Percentiles rank a stretch among this genome's conserved stretches.
Conservation (phyloP, 2,329 filamentous ascomycete species). For the Neophaeococcomyces aloes region DNA sequence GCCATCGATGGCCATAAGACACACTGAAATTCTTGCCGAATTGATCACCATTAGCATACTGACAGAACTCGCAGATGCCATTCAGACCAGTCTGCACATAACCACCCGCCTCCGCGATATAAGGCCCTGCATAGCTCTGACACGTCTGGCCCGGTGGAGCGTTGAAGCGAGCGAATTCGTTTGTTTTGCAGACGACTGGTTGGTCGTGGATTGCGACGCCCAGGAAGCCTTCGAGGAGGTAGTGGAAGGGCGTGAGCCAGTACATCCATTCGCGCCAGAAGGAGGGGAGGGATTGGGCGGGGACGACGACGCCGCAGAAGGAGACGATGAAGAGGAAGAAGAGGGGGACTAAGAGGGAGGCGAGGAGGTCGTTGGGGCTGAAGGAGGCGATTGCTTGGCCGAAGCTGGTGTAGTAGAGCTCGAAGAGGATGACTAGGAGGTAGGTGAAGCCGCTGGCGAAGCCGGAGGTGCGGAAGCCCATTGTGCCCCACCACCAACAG, state of each 20-base stretch:
- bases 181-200: constrained; percentile 52
- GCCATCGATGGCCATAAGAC: constrained; percentile 57
- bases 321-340: constrained; percentile 60
- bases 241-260: constrained; percentile 68
- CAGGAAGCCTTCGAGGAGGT: constrained; percentile 63
- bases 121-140: constrained; percentile 46
- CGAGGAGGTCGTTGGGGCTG: constrained; percentile 55
- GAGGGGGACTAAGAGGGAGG: constrained; percentile 55
- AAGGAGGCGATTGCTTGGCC: constrained; percentile 59
- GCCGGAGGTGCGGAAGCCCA: constrained; percentile 44
- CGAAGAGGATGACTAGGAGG: constrained; percentile 54
- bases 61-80: constrained; percentile 41
- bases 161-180: constrained; percentile 47
- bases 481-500: constrained; percentile 53
- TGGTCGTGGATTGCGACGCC: constrained; percentile 59
- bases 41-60: constrained; percentile 30
- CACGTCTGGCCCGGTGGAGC: constrained; percentile 52
- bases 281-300: constrained; percentile 48
- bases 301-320: constrained; percentile 67
- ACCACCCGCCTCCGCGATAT: constrained; percentile 38
- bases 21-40: constrained; percentile 38
- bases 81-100: constrained; percentile 36
- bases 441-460: constrained; percentile 52
- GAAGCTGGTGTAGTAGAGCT: constrained; percentile 42
- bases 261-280: constrained; percentile 63